Conservation (phyloP, 2,329 filamentous ascomycete species). For the Scorias spongiosa region DNA sequence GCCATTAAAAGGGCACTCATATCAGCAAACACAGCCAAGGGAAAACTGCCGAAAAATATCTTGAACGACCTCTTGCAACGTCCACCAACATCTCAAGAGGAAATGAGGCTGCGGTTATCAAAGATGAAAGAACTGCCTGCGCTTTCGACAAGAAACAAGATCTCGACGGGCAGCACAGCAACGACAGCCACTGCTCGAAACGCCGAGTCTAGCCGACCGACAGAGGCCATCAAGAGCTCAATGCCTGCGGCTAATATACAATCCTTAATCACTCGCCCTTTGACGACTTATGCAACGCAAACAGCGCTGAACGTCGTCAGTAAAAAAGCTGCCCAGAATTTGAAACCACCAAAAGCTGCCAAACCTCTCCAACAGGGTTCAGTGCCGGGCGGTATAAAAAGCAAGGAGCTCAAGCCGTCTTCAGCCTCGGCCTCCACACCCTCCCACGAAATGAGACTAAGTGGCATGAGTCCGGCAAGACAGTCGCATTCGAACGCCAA, state of each 20-base stretch:
- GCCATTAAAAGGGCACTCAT: constrained; percentile 17
- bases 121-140: neutral
- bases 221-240: constrained; percentile 11
- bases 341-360: constrained; percentile 1
- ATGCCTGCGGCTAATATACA: constrained; percentile 20
- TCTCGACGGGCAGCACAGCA: constrained; percentile 1
- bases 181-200: neutral
- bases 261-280: constrained; percentile 19
- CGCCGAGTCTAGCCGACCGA: constrained; percentile 2
- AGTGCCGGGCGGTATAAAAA: constrained; percentile 9
- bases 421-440: neutral
- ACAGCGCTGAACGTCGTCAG: constrained; percentile 12
- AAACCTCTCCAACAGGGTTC: neutral
- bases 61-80: constrained; percentile 15
- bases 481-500: neutral
- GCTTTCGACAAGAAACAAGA: constrained; percentile 1
- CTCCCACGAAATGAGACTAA: neutral
- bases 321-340: constrained; percentile 14
- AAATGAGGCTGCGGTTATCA: constrained; percentile 12
- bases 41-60: constrained; percentile 12
- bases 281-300: constrained; percentile 21
- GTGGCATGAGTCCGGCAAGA: neutral
- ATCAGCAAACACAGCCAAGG: constrained; percentile 16
- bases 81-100: constrained; percentile 14
- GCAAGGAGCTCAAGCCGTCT: neutral